Evolutionary conservation across 257 asterid genomes (phyloP), one percentile per base, ranked within the genome.

Genomic region (Salvia miltiorrhiza): DNA sequence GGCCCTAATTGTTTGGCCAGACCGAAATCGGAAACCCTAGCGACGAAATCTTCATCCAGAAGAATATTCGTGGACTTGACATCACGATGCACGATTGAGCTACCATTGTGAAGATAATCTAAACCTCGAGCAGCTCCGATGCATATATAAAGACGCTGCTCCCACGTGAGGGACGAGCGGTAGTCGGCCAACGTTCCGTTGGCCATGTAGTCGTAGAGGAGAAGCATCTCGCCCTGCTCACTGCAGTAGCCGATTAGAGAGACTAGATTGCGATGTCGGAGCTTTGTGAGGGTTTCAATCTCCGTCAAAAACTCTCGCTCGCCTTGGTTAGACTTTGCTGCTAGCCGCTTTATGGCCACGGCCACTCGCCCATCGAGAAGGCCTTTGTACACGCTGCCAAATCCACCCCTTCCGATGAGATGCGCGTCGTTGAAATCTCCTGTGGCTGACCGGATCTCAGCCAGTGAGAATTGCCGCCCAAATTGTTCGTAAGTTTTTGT

Each of bases 1-100:
- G 19, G 32, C 4, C 32, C 67, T 74, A 74, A 59, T 76, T 60
- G 65, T 72, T 82, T 80, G 5, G 86, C 81, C 76, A 85, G 58
- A 23, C 88, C 88, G 45, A 85, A 85, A 67, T 85, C 88, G 0
- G 90, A 82, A 63, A 85, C n/a, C n/a, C 79, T 82, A 44, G 88
- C 81, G 24, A 24, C 72, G 70, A 82, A 80, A 28, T 78, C 65
- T 40, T 78, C 84, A 45, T 80, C 83, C 28, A 85, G 50, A 53
- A 82, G 76, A 65, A 85, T 85, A 65, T 85, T 85, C 7, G 88
- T 78, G 71, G 79, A 60, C 77, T 85, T 82, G 16, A 82, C 76
- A 35, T 85, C 90, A 7, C 83, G 80, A 61, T 84, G 90, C 72
- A 84, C 75, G 45, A 79, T 71, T 47, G 74, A 65, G 23, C 71